Percentiles rank a stretch among this genome's conserved stretches.
Evolutionary conservation across 768 basidiomycete species (phyloP).

Genomic region (Royoungia palumana): DNA sequence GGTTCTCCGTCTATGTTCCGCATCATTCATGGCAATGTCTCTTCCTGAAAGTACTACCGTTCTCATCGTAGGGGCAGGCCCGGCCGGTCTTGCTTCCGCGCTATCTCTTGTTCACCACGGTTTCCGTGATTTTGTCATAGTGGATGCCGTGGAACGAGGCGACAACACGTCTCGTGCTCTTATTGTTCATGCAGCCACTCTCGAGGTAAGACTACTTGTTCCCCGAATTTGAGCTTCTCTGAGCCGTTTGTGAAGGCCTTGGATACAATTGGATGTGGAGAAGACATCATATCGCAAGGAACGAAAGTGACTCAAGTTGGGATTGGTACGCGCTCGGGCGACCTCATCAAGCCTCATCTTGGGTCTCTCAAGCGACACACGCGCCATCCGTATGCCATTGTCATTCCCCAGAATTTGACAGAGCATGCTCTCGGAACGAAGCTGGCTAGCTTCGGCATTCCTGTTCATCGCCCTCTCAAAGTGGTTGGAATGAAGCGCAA

Average conservation of each 20-base stretch:
- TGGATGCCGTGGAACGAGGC: constrained; percentile 38
- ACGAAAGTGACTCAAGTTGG: constrained; percentile 24
- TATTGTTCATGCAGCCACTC: constrained; percentile 50
- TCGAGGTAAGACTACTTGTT: constrained; percentile 39
- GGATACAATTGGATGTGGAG: constrained; percentile 42
- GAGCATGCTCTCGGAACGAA: constrained; percentile 40
- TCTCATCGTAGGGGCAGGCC: constrained; percentile 52
- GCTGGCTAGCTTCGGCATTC: constrained; percentile 31
- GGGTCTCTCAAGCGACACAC: constrained; percentile 40
- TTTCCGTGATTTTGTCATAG: constrained; percentile 40
- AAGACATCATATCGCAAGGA: constrained; percentile 39
- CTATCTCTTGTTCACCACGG: constrained; percentile 45
- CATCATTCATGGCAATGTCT: constrained; percentile 12
- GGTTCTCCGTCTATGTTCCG: too few relatives aligned
- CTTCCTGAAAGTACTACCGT: constrained; percentile 38
- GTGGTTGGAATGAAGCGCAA: constrained; percentile 36
- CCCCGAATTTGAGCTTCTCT: background rate
- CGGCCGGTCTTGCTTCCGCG: constrained; percentile 46
- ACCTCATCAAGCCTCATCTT: constrained; percentile 32
- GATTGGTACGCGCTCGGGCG: constrained; percentile 31
- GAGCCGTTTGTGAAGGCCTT: constrained; percentile 41
- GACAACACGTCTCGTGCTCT: constrained; percentile 45
- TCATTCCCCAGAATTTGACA: constrained; percentile 46
- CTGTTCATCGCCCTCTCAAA: constrained; percentile 38
- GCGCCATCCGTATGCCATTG: constrained; percentile 40